Evolutionary conservation across 106 monocot species (phyloP), one percentile per base, ranked within the genome.

Genomic region (Dendrobium catenatum): DNA sequence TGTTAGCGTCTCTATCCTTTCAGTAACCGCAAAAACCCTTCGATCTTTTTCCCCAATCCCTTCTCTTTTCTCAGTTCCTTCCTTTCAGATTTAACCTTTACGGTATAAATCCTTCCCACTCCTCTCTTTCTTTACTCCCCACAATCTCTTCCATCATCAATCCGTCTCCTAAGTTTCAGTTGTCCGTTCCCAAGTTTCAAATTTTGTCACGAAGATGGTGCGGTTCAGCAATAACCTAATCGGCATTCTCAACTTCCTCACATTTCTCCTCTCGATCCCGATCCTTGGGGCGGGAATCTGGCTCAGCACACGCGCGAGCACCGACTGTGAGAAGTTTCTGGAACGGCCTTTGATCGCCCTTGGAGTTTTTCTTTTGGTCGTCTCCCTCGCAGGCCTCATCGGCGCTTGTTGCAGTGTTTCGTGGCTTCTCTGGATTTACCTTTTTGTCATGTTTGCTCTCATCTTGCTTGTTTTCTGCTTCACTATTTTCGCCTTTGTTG

Each of bases 401-500:
- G 84, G 84, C 20, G 84, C 84, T 33, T 84, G 81, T 20, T 84
- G 81, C 78, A 11, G 77, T 10, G 64, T 74, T 61, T 78, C 81
- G 20, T 84, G 76, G 41, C 87, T 87, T 54, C 78, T 87, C 10
- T 87, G 87, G 87, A 3, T 87, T 79, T 82, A 86, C 80, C 79
- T 82, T 9, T 42, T 86, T 31, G 85, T 78, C 51, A 79, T 86
- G 78, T 88, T 86, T 81, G 0, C 86, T 20, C 77, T 92, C 76
- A 89, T 89, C 77, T 15, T 86, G 66, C 75, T 84, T 46, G 67
- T 86, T 56, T 78, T 89, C 80, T 73, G 75, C 82, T 86, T 89
- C 75, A 86, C 84, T 29, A 33, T 89, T 46, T 92, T 92, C 66
- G 88, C 88, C 42, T 89, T 92, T 67, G 88, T 79, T 55, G 88